Base-by-base conservation (phyloP, 257 asterid species). In the Handroanthus guayacan region DNA sequence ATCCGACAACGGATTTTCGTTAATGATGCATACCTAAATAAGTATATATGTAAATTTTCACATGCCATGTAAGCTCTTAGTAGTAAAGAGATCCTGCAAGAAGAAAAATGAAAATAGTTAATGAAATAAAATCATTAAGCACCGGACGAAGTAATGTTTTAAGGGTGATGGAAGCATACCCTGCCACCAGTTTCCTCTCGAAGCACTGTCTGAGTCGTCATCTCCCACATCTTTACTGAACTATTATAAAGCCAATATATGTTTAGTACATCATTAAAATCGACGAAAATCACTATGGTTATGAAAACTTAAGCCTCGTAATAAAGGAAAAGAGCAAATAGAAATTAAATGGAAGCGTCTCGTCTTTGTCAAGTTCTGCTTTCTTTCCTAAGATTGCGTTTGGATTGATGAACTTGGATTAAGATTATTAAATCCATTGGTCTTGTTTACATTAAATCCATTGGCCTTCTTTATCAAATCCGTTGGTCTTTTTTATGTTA, bases 171-270 rank as follows among this genome's bases (percentile, higher is more conserved):
- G 39, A 56, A 34, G 57, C 77, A 45, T 77, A 92, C 96, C 97
- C 89, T 83, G 87, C 97, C 97, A 92, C 97, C 97, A 92, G 65
- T 92, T 86, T 36, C 97, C 97, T 74, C 96, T 85, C 1, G 96
- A 86, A 45, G 96, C 97, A 54, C 84, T 62, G 61, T 79, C 88
- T 0, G 88, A 80, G 74, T 88, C 93, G 60, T 90, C 95, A 60
- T 87, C 95, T 64, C 79, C 89, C 2, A 67, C 85, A 44, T 90
- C 92, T 71, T 86, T 87, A 31, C 41, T 81, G 62, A 77, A 81
- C 94, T 91, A 56, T 57, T 4, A 41, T 37, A 74, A 34, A 56
- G 3, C 67, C 47, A 68, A 12, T 3, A 65, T 36, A 13, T 16
- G 44, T 38, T 51, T 34, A 37, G 47, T 4, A 7, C 47, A 13